These are phyloP conservation scores for Seiridium unicorne DNA, from an alignment of 2,329 filamentous ascomycete species.

Conservation along the genomic window DNA sequence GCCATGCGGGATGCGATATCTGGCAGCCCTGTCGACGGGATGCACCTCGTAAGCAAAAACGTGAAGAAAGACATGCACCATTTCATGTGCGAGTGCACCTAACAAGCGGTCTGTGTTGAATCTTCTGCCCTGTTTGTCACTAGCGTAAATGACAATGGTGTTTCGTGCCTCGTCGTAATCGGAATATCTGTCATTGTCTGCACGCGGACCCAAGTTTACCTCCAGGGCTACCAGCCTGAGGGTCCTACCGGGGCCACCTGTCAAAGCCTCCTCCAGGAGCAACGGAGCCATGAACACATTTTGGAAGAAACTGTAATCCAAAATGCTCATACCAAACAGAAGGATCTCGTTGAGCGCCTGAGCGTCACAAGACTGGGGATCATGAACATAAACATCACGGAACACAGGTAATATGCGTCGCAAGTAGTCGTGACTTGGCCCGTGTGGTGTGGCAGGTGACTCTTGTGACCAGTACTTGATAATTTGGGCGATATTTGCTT, in stretches of 20 bases:
- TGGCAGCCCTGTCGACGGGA: too few species aligned
- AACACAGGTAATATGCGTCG: too few species aligned
- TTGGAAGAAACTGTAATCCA: too few species aligned
- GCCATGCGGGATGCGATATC: not conserved
- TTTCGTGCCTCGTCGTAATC: not conserved
- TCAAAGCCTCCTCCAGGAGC: too few species aligned
- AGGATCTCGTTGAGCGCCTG: too few species aligned
- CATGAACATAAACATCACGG: too few species aligned
- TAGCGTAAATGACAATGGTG: not conserved
- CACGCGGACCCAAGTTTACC: too few species aligned
- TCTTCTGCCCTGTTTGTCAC: not conserved
- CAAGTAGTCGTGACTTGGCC: not conserved
- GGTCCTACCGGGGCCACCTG: too few species aligned
- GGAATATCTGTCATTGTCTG: not conserved
- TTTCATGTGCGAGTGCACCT: not conserved
- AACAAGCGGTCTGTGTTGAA: not conserved
- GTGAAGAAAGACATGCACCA: not conserved
- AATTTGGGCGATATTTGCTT: not conserved
- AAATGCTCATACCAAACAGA: too few species aligned
- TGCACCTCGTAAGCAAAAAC: not conserved
- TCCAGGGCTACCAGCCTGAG: too few species aligned
- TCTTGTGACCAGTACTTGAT: not conserved
- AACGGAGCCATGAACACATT: too few species aligned
- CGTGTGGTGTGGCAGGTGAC: not conserved
- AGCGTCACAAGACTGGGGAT: too few species aligned